Evolutionary conservation across 2,329 filamentous ascomycete species (phyloP).

Genomic region (Trichophyton simii): DNA sequence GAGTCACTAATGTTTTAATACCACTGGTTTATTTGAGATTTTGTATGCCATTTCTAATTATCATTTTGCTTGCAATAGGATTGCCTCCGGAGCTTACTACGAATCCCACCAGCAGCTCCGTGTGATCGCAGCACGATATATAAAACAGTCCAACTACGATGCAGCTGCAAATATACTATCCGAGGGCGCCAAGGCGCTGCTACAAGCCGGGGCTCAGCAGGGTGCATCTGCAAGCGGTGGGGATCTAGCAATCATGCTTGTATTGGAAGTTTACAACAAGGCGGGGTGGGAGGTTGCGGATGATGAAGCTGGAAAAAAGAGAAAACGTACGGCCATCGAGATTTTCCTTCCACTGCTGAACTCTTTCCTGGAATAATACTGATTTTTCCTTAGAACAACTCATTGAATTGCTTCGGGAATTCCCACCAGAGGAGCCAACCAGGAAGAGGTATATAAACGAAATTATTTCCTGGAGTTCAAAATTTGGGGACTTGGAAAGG

Average conservation of each 20-base stretch:
- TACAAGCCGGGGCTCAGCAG: conserved; percentile 51
- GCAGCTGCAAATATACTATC: conserved; percentile 79
- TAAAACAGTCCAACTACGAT: conserved; percentile 72
- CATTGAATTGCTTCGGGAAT: conserved; percentile 65
- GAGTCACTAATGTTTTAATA: not conserved
- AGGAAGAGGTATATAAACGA: conserved; percentile 86
- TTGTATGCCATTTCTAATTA: not conserved
- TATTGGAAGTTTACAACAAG: conserved; percentile 85
- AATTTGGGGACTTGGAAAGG: conserved; percentile 72
- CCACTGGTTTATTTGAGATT: not conserved
- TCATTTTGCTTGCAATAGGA: conserved; percentile 39
- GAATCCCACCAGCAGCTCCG: conserved; percentile 98
- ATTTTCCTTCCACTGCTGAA: not conserved
- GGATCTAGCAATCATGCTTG: conserved; percentile 71
- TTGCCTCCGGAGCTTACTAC: conserved; percentile 85
- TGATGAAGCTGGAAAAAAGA: conserved; percentile 50
- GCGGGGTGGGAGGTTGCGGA: conserved; percentile 62
- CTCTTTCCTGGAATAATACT: not conserved
- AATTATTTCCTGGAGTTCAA: conserved; percentile 76
- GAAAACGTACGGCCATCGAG: conserved; percentile 29
- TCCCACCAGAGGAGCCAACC: conserved; percentile 72
- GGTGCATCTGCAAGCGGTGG: conserved; percentile 90
- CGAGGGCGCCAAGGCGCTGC: conserved; percentile 69
- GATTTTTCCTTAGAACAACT: conserved; percentile 41
- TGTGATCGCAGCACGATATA: conserved; percentile 84